Evolutionary conservation across 163 green algal species (phyloP).

Genomic region (Scenedesmus sp.): DNA sequence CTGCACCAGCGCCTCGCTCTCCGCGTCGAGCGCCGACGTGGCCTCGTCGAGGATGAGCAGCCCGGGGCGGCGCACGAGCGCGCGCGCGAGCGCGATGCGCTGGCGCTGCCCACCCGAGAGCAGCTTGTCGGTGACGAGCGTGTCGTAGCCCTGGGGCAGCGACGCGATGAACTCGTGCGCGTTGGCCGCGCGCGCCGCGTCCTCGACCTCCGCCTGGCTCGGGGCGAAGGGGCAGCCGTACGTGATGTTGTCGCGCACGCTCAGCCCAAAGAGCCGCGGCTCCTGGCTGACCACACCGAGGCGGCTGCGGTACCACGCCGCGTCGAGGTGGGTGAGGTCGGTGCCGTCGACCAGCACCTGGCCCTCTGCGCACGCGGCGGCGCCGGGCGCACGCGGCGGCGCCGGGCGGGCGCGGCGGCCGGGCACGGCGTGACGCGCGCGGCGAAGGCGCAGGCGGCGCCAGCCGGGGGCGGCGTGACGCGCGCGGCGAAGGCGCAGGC

Average conservation of each 20-base stretch:
- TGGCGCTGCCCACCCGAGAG: constrained; percentile 94
- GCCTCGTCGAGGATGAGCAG: constrained; percentile 85
- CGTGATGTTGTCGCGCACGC: constrained; percentile 77
- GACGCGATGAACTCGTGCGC: constrained; percentile 90
- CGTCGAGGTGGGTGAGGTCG: constrained; percentile 68
- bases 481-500: too few relatives aligned
- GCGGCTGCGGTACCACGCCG: constrained; percentile 70
- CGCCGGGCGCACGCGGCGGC: background rate
- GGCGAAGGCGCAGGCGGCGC: too few relatives aligned
- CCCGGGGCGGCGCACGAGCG: constrained; percentile 82
- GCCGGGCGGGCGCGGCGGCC: too few relatives aligned
- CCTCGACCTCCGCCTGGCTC: constrained; percentile 62
- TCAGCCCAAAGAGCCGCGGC: constrained; percentile 69
- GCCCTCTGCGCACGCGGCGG: constrained; percentile 38
- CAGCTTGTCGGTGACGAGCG: constrained; percentile 68
- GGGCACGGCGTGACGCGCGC: too few relatives aligned
- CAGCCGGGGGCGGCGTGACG: too few relatives aligned
- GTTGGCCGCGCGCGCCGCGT: constrained; percentile 83
- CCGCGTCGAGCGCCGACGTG: constrained; percentile 80
- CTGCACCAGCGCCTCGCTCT: constrained; percentile 69
- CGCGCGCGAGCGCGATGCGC: constrained; percentile 91
- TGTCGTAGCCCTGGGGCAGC: constrained; percentile 88
- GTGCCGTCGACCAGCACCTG: constrained; percentile 65
- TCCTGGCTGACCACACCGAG: constrained; percentile 83
- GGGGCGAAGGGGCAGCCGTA: constrained; percentile 59